Conservation (phyloP, 2,329 filamentous ascomycete genomes). For the Aspergillus sclerotialis region DNA sequence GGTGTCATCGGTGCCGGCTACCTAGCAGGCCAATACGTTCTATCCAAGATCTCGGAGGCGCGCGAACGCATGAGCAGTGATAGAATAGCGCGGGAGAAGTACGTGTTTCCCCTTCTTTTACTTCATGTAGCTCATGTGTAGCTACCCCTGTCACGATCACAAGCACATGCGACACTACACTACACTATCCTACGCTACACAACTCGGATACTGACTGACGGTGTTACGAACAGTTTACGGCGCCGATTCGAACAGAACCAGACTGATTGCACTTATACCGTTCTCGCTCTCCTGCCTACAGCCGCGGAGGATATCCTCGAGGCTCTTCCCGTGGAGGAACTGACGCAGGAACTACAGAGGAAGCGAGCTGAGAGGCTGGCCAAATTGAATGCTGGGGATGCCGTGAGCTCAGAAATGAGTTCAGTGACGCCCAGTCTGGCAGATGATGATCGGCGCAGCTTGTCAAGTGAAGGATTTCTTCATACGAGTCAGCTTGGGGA, state of each 20-base stretch:
- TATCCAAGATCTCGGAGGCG: conserved; percentile 85
- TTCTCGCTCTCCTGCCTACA: conserved; percentile 89
- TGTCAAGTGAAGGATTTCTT: conserved; percentile 71
- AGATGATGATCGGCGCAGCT: conserved; percentile 76
- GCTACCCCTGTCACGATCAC: too few species aligned
- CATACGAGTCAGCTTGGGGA: conserved; percentile 71
- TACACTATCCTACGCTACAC: conserved; percentile 3
- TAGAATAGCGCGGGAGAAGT: conserved; percentile 96
- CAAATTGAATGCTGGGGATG: conserved; percentile 50
- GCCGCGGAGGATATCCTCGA: conserved; percentile 84
- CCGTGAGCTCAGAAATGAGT: conserved; percentile 46
- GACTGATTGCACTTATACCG: conserved; percentile 96
- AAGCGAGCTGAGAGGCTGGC: conserved; percentile 72
- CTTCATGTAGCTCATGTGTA: conserved; percentile 7
- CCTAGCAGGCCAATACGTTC: conserved; percentile 83
- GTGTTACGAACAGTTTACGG: conserved; percentile 60
- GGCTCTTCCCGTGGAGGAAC: conserved; percentile 81
- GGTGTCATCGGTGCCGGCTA: conserved; percentile 87
- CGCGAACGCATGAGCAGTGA: conserved; percentile 95
- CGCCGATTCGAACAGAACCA: conserved; percentile 98
- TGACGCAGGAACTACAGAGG: conserved; percentile 88
- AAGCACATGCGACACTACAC: too few species aligned
- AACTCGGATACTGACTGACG: conserved; percentile 6
- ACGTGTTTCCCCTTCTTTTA: conserved; percentile 23
- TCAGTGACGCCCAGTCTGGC: conserved; percentile 61